These are phyloP conservation scores for Biscogniauxia marginata DNA, from an alignment of 2,329 filamentous ascomycete species.

Conservation along the genomic window DNA sequence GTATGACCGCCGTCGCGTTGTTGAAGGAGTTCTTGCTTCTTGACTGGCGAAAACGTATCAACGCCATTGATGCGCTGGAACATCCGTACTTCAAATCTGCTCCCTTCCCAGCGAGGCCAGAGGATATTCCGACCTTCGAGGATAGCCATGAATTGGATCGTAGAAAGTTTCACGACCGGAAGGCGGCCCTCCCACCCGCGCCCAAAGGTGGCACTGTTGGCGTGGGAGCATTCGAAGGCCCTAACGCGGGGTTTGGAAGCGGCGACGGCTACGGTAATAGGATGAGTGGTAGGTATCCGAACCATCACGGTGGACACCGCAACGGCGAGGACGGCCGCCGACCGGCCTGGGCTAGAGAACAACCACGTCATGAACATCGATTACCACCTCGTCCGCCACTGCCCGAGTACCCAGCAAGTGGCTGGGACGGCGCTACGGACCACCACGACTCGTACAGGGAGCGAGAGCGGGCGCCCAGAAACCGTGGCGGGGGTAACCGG, in stretches of 20 bases:
- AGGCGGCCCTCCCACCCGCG: conserved; percentile 80
- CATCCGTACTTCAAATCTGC: conserved; percentile 85
- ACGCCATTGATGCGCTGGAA: conserved; percentile 88
- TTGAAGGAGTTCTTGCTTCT: conserved; percentile 80
- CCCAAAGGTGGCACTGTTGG: conserved; percentile 90
- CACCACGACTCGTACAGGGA: conserved; percentile 44
- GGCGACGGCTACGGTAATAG: conserved; percentile 53
- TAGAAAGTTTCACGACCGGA: conserved; percentile 83
- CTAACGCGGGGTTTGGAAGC: conserved; percentile 50
- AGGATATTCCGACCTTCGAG: conserved; percentile 87
- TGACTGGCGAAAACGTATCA: conserved; percentile 85
- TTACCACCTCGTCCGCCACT: conserved; percentile 52
- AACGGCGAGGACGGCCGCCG: conserved; percentile 43
- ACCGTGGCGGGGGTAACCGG: conserved; percentile 30
- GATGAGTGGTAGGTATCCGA: conserved; percentile 45
- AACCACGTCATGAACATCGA: conserved; percentile 35
- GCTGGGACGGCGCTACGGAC: conserved; percentile 37
- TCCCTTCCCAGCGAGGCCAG: conserved; percentile 76
- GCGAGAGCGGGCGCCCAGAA: conserved; percentile 34
- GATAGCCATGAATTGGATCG: conserved; percentile 97
- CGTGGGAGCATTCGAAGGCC: conserved; percentile 56
- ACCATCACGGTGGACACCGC: conserved; percentile 32
- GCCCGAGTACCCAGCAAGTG: conserved; percentile 39
- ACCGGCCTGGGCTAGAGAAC: conserved; percentile 56
- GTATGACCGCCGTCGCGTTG: conserved; percentile 72